A percentile compares a stretch with the other conserved stretches of the same genome.
Evolutionary conservation across 139 green algal species (phyloP).

Genomic region (Haematococcus lacustris): DNA sequence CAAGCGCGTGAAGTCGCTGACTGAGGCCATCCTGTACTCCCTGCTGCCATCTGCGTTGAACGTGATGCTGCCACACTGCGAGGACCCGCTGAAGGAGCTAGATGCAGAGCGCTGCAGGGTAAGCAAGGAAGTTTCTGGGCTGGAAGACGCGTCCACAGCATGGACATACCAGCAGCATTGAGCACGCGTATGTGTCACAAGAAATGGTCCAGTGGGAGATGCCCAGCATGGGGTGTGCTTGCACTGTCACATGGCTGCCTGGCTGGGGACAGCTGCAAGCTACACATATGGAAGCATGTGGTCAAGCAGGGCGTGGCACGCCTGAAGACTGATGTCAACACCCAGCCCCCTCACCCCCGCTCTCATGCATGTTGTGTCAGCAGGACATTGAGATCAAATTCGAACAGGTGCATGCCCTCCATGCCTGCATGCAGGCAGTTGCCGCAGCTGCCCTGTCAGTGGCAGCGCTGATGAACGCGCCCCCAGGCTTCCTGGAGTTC

Average conservation of each 20-base stretch:
- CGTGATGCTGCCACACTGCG: slow-evolving; percentile 40
- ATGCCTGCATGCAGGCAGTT: slow-evolving; percentile 39
- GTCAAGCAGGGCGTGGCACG: too few relatives aligned
- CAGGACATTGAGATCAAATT: too few relatives aligned
- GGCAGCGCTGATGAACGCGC: slow-evolving; percentile 54
- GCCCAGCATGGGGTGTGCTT: too few relatives aligned
- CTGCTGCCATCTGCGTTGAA: slow-evolving; percentile 48
- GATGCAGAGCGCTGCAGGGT: slow-evolving; percentile 34
- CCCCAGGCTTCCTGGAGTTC: slow-evolving; percentile 69
- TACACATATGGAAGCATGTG: too few relatives aligned
- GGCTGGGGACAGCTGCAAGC: too few relatives aligned
- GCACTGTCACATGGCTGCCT: too few relatives aligned
- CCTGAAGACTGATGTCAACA: too few relatives aligned
- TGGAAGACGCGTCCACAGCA: background rate
- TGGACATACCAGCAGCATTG: background rate
- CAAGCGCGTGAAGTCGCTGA: slow-evolving; percentile 48
- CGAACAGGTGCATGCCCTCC: too few relatives aligned
- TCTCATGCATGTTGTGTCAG: too few relatives aligned
- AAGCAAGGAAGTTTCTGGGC: slow-evolving; percentile 1
- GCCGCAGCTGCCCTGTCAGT: slow-evolving; percentile 44
- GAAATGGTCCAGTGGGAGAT: too few relatives aligned
- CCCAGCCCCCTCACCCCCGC: too few relatives aligned
- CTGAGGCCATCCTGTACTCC: slow-evolving; percentile 40
- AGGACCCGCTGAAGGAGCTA: slow-evolving; percentile 35
- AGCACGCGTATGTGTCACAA: too few relatives aligned